phyloP scores from a whole-genome alignment of 2,329 filamentous ascomycete genomes.

The Apiospora sp. region DNA sequence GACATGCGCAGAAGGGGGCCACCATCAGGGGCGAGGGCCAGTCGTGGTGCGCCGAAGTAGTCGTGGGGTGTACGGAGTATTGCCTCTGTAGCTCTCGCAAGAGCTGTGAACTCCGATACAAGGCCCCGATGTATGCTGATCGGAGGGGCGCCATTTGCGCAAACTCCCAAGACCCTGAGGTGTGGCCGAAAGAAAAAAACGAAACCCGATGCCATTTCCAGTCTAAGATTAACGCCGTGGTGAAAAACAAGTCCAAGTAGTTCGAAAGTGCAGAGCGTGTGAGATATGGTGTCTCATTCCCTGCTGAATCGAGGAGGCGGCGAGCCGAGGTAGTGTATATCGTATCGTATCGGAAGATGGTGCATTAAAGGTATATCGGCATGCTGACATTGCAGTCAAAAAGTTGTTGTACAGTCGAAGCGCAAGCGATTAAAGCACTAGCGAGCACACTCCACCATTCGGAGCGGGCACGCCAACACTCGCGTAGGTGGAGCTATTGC shows the following conservation, averaged over 20 bases:
- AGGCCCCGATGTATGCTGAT: not conserved
- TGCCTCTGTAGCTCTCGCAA: constrained; percentile 6
- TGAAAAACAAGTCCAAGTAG: constrained; percentile 25
- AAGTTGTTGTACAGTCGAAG: constrained; percentile 43
- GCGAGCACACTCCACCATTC: not conserved
- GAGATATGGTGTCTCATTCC: constrained; percentile 32
- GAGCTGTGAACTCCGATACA: not conserved
- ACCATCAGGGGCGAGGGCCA: not conserved
- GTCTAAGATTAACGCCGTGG: constrained; percentile 24
- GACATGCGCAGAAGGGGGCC: constrained; percentile 1
- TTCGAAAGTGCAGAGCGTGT: constrained; percentile 27
- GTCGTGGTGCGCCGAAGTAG: constrained; percentile 3
- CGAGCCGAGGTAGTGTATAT: constrained; percentile 33
- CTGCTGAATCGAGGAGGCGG: constrained; percentile 35
- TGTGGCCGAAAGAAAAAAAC: constrained; percentile 1
- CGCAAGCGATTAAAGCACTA: constrained; percentile 34
- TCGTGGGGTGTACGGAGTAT: not conserved
- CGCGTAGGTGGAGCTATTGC: not conserved
- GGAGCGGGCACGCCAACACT: constrained; percentile 8
- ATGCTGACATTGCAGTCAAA: constrained; percentile 33
- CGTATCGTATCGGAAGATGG: constrained; percentile 27
- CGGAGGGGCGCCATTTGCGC: not conserved
- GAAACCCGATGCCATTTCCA: constrained; percentile 19
- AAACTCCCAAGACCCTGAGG: constrained; percentile 16
- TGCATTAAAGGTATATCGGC: constrained; percentile 43